Evolutionary conservation across 441 rosid species (phyloP), one percentile per base, ranked within the genome.

Genomic region (Flueggea neowawraea): DNA sequence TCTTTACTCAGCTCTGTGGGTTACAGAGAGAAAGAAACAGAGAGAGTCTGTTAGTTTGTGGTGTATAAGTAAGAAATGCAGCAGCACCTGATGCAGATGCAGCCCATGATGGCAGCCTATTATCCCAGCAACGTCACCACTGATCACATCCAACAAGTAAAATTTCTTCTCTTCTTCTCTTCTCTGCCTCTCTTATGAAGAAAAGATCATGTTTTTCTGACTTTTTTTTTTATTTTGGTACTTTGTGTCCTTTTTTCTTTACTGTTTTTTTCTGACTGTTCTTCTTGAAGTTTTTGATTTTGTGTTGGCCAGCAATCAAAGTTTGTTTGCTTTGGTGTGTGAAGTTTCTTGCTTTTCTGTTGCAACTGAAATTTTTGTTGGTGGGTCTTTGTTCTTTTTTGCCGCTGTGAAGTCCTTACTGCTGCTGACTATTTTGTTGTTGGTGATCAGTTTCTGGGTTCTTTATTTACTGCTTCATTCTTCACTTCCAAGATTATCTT

Each of bases 61-160:
- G 54, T 17, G 14, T 48, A 64, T 45, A 68, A 52, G 58, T 52
- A 57, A 57, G 83, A 78, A 74, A 88, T 90, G 95, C 97, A 94
- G 78, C 97, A 91, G 96, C 99, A 91, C 94, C 96, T 94, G 97
- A 86, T 87, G 89, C 96, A 86, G 93, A 91, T 87, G 97, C 97
- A 89, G 88, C 94, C 94, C 90, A 88, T 89, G 94, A 91, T 91
- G 96, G 96, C 96, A 72, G 85, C 97, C 67, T 95, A 89, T 83
- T 91, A 89, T 78, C 93, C 99, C 72, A 91, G 80, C 92, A 94
- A 88, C 92, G 98, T 88, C 84, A 95, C 99, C 52, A 87, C 97
- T 82, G 99, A 95, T 89, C 99, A 91, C 74, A 91, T 95, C 76
- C 99, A 95, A 66, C 99, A 91, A 97, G 99, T 91, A 74, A 65